These are phyloP conservation scores for Russula sp. DNA, from an alignment of 768 basidiomycete species.

Conservation along the genomic window DNA sequence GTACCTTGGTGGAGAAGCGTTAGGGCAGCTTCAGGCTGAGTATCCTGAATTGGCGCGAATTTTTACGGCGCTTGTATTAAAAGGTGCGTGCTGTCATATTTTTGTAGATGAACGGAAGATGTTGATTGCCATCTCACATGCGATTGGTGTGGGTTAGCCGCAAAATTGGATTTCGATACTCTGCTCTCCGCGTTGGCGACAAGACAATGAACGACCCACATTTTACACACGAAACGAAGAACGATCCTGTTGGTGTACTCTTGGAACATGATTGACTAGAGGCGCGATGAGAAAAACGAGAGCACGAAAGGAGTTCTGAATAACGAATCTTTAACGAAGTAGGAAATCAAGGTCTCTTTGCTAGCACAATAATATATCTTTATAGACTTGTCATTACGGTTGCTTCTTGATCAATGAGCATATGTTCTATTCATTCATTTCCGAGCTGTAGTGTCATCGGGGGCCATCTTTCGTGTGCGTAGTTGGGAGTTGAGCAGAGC, in stretches of 20 bases:
- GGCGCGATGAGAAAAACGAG: too few species aligned
- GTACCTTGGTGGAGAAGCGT: slow-evolving; percentile 61
- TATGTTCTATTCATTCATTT: neutral
- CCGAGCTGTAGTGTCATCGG: too few species aligned
- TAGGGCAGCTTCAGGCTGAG: slow-evolving; percentile 64
- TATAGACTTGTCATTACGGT: slow-evolving; percentile 13
- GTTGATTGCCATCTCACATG: slow-evolving; percentile 2
- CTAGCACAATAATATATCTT: slow-evolving; percentile 1
- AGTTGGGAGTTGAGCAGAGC: too few species aligned
- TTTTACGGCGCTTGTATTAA: slow-evolving; percentile 68
- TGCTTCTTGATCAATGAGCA: neutral
- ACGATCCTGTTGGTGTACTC: neutral
- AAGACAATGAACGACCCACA: slow-evolving; percentile 32
- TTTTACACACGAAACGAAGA: neutral
- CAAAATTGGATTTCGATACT: slow-evolving; percentile 63
- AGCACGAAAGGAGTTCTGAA: too few species aligned
- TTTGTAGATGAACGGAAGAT: neutral
- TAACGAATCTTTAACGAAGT: neutral
- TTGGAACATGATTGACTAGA: too few species aligned
- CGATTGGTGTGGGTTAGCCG: slow-evolving; percentile 41
- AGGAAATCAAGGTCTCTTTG: neutral
- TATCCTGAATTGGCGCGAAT: slow-evolving; percentile 60
- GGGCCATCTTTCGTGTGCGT: too few species aligned
- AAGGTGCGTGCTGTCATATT: slow-evolving; percentile 50
- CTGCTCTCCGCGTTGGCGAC: slow-evolving; percentile 56